Conservation (phyloP, 2,329 filamentous ascomycete genomes). For the Bisporella sp. region DNA sequence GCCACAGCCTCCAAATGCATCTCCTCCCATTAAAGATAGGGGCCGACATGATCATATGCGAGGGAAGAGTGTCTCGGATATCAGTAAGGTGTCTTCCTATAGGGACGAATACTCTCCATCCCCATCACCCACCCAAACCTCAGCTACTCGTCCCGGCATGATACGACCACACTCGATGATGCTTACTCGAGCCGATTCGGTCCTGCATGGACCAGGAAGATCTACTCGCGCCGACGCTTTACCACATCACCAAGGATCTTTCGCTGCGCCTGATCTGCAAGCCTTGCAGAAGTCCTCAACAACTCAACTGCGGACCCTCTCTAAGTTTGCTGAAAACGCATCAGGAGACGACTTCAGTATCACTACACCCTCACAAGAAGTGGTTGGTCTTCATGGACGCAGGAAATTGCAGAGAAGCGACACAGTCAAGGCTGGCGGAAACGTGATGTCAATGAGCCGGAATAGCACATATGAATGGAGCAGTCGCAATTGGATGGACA, state of each 20-base stretch:
- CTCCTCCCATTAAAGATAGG: slow-evolving; percentile 31
- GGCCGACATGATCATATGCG: slow-evolving; percentile 24
- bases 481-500: slow-evolving; percentile 95
- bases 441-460: slow-evolving; percentile 37
- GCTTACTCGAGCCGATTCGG: slow-evolving; percentile 49
- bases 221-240: slow-evolving; percentile 21
- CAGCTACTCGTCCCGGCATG: slow-evolving; percentile 8
- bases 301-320: slow-evolving; percentile 79
- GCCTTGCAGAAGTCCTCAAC: slow-evolving; percentile 84
- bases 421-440: slow-evolving; percentile 32
- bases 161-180: slow-evolving; percentile 54
- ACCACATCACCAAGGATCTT: slow-evolving; percentile 32
- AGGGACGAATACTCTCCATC: slow-evolving; percentile 5
- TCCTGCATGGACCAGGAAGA: slow-evolving; percentile 21
- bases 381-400: slow-evolving; percentile 79
- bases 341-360: slow-evolving; percentile 76
- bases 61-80: slow-evolving; percentile 10
- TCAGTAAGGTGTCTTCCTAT: slow-evolving; percentile 1
- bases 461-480: slow-evolving; percentile 62
- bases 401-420: slow-evolving; percentile 71
- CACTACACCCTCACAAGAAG: slow-evolving; percentile 71
- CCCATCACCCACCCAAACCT: slow-evolving; percentile 5
- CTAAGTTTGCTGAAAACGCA: slow-evolving; percentile 69
- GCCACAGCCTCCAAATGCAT: slow-evolving; percentile 53
- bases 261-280: slow-evolving; percentile 68